phyloP scores from a whole-genome alignment of 768 basidiomycete species.

The Podaxis carcinomalis region DNA sequence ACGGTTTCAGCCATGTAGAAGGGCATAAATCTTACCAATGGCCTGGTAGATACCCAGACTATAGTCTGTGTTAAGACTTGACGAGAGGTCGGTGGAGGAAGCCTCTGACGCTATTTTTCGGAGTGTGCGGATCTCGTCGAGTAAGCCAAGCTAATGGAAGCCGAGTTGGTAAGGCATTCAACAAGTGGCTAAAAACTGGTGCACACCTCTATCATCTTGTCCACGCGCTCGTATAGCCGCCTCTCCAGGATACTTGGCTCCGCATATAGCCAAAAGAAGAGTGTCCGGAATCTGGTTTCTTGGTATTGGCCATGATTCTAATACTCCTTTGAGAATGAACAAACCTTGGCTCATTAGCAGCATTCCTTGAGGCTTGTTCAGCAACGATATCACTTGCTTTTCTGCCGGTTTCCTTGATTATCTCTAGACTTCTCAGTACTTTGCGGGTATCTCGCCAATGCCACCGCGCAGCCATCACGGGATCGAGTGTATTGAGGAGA shows the following conservation, averaged over 20 bases:
- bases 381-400: constrained; percentile 63
- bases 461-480: constrained; percentile 75
- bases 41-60: constrained; percentile 90
- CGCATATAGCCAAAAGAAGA: constrained; percentile 91
- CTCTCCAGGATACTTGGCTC: constrained; percentile 55
- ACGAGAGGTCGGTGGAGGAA: background rate
- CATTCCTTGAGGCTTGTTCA: constrained; percentile 47
- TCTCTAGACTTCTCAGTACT: constrained; percentile 71
- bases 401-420: constrained; percentile 68
- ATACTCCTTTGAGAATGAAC: background rate
- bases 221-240: constrained; percentile 77
- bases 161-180: background rate
- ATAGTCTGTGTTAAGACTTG: constrained; percentile 41
- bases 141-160: constrained; percentile 60
- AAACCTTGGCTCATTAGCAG: constrained; percentile 48
- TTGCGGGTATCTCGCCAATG: constrained; percentile 96
- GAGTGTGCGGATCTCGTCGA: constrained; percentile 71
- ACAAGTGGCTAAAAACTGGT: background rate
- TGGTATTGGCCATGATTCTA: background rate
- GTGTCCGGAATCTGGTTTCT: constrained; percentile 66
- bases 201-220: constrained; percentile 83
- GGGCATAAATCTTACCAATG: constrained; percentile 55
- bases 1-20: background rate
- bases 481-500: constrained; percentile 69
- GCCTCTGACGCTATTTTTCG: constrained; percentile 25